Conservation (phyloP, 2,329 filamentous ascomycete genomes). For the Emergomyces africanus region DNA sequence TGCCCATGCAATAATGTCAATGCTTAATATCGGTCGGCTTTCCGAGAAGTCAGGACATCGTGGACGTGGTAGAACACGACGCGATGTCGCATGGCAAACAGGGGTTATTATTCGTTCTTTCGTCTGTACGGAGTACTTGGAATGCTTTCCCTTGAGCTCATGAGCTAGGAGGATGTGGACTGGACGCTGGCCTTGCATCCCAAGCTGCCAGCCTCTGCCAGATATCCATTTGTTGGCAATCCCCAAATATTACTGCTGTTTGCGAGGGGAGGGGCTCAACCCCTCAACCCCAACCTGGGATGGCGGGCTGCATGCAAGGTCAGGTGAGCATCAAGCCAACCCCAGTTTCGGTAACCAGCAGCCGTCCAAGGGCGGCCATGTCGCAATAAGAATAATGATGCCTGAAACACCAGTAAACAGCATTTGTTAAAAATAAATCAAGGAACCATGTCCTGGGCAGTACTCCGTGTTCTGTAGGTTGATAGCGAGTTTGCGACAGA, state of each 20-base stretch:
- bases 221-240: not conserved
- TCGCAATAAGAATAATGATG: not conserved
- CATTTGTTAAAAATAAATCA: not conserved
- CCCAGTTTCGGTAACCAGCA: not conserved
- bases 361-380: not conserved
- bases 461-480: no score
- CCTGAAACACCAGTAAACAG: not conserved
- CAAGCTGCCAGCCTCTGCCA: not conserved
- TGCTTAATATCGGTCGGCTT: not conserved
- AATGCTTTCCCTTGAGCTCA: not conserved
- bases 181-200: no score
- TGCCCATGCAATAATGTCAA: not conserved
- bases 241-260: not conserved
- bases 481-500: not conserved
- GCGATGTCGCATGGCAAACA: not conserved
- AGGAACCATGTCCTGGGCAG: not conserved
- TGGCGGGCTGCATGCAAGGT: not conserved
- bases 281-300: no score
- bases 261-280: not conserved
- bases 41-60: not conserved
- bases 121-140: not conserved
- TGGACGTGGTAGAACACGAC: not conserved
- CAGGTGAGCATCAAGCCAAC: not conserved
- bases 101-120: not conserved
- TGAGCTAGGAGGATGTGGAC: not conserved